Evolutionary conservation across 148 eudicot genomes (phyloP), one percentile per base, ranked within the genome.

Genomic region (Pouteria glomerata): DNA sequence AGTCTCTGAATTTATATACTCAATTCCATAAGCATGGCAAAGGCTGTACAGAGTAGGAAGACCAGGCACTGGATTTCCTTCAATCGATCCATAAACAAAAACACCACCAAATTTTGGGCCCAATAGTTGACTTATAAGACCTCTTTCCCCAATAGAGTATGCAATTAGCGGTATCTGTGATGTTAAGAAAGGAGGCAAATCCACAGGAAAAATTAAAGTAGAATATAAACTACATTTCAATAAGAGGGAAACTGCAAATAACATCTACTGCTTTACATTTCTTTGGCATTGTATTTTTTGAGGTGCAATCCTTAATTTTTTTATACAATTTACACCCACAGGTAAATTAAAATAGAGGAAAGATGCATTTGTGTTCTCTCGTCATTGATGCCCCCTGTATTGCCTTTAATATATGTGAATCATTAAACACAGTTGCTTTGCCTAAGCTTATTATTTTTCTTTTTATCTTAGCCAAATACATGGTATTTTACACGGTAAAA

Each of bases 151-250:
- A 27, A 69, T 66, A 51, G 80, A 71, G 72, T 79, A 74, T 4
- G 83, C 83, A 71, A 85, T 85, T 30, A 79, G 21, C 4, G 88
- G 85, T 30, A 79, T 74, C 88, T 85, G 73, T 72, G 76, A 60
- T 47, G 18, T 50, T 19, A 50, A 23, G 31, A 39, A 29, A 59
- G 56, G 45, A 62, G 23, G 27, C 34, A 42, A 65, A 41, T 24
- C 33, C n/a, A 59, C 55, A 57, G 24, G n/a, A 66, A 37, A 29
- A 31, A 58, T 23, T 41, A 24, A 53, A 34, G 34, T 12, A 24
- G 34, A 29, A 41, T 7, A 70, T 56, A 10, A 19, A 51, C 61
- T 2, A 16, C 23, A 69, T 35, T 37, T 69, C 7, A 0, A 53
- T 69, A 52, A 34, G 21, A 21, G 37, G n/a, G 10, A 21, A 53